These are phyloP conservation scores for Cynara cardunculus DNA, from an alignment of 129 eudicot genomes.

Conservation along the genomic window DNA sequence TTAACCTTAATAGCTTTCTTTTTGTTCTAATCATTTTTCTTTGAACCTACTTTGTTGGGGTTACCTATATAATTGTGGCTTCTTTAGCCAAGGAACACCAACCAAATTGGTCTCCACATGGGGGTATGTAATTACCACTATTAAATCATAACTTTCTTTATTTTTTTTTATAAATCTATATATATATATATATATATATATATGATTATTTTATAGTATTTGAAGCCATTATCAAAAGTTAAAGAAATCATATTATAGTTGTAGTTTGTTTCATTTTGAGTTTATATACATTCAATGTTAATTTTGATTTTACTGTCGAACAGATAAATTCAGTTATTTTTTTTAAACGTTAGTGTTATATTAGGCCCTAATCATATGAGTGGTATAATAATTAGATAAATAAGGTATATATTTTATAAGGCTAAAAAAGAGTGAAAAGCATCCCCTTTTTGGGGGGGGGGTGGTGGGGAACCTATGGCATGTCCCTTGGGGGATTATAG, in stretches of 20 bases:
- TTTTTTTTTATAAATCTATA: background rate
- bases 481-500: conserved; percentile 33
- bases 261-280: background rate
- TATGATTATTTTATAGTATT: background rate
- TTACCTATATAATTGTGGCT: conserved; percentile 14
- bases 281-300: background rate
- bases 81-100: conserved; percentile 53
- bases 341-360: no score
- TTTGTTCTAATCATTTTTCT: conserved; percentile 14
- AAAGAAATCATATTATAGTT: background rate
- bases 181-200: background rate
- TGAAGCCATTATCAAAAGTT: background rate
- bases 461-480: conserved; percentile 35
- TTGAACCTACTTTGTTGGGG: conserved; percentile 24
- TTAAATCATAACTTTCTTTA: conserved; percentile 19
- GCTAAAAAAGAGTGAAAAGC: conserved; percentile 20
- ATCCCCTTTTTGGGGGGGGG: conserved; percentile 32
- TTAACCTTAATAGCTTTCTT: conserved; percentile 20
- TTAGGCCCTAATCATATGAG: conserved; percentile 10
- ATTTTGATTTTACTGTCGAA: background rate
- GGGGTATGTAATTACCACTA: conserved; percentile 32
- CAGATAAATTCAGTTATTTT: background rate
- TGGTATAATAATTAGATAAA: background rate
- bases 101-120: conserved; percentile 81
- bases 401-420: background rate